Conservation (phyloP, 2,329 filamentous ascomycete genomes). For the Apiospora arundinis region DNA sequence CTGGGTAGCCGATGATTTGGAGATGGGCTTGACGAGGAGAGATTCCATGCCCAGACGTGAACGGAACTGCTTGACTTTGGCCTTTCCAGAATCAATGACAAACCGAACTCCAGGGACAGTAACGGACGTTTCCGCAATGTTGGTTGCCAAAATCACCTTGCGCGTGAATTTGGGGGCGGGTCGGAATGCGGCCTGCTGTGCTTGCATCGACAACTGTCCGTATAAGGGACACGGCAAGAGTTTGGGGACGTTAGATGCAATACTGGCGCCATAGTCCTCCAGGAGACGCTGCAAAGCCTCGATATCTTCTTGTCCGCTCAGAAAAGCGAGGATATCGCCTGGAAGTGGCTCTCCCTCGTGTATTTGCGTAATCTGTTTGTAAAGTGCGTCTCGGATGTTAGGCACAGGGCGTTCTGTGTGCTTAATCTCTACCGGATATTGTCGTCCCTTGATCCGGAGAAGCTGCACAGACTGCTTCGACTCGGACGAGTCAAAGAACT, state of each 20-base stretch:
- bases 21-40: conserved; percentile 87
- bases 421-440: conserved; percentile 81
- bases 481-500: conserved; percentile 66
- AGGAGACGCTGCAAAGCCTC: conserved; percentile 81
- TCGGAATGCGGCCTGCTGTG: conserved; percentile 86
- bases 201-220: conserved; percentile 84
- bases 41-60: conserved; percentile 87
- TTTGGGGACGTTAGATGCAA: conserved; percentile 78
- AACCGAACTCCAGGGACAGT: conserved; percentile 92
- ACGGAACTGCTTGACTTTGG: conserved; percentile 92
- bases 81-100: conserved; percentile 92
- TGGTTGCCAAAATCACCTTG: conserved; percentile 91
- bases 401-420: conserved; percentile 77
- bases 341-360: conserved; percentile 89
- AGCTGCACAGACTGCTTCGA: conserved; percentile 43
- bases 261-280: conserved; percentile 75
- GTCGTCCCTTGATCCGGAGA: conserved; percentile 80
- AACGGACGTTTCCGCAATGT: conserved; percentile 98
- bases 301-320: conserved; percentile 93
- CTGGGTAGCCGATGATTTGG: conserved; percentile 91
- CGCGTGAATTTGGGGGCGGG: conserved; percentile 76
- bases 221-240: conserved; percentile 81
- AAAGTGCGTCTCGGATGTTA: conserved; percentile 81
- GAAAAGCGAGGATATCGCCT: conserved; percentile 90
- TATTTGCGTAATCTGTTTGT: conserved; percentile 84